Evolutionary conservation across 2,329 filamentous ascomycete species (phyloP), one percentile per base, ranked within the genome.

Genomic region (Penicillium nordicum): DNA sequence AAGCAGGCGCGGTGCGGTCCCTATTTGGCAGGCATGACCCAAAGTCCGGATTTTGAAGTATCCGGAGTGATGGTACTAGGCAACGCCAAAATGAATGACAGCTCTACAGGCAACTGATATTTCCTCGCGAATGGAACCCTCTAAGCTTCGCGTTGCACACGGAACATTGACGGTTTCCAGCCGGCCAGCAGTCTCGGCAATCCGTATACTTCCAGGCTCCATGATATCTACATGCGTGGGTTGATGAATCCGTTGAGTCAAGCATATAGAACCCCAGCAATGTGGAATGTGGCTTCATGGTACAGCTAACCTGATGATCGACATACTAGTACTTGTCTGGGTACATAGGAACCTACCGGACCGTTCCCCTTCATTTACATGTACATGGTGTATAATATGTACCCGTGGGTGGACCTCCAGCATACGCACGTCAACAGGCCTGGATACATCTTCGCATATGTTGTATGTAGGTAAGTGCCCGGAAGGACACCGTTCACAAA

Each of bases 81-180:
- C 44, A 46, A 25, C 43, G 43, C 21, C 5, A 12, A 23, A 3
- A 4, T 2, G 16, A 29, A 5, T 18, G 18, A 3, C n/a, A 9
- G 11, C 30, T 30, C 7, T 9, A 11, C n/a, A 44, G n/a, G 9
- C 8, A 27, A n/a, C 18, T 42, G 18, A 5, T 6, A 4, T 43
- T 4, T 9, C 12, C 16, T 12, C 25, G 27, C 5, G 16, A n/a
- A 43, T 43, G 9, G 3, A n/a, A 29, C 14, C 11, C 4, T n/a
- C 8, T 18, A 21, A 9, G 0, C 0, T 8, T 2, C 4, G 4
- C 12, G 3, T 14, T 5, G 4, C 4, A 30, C 11, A 2, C 1
- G 7, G 18, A 30, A 30, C 7, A 23, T 4, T 0, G 21, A 32
- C 23, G 12, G 2, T 23, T 14, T 32, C 5, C 1, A 32, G 4